These are phyloP conservation scores for Gypsophila paniculata DNA, from an alignment of 179 eudicot genomes.

Conservation along the genomic window DNA sequence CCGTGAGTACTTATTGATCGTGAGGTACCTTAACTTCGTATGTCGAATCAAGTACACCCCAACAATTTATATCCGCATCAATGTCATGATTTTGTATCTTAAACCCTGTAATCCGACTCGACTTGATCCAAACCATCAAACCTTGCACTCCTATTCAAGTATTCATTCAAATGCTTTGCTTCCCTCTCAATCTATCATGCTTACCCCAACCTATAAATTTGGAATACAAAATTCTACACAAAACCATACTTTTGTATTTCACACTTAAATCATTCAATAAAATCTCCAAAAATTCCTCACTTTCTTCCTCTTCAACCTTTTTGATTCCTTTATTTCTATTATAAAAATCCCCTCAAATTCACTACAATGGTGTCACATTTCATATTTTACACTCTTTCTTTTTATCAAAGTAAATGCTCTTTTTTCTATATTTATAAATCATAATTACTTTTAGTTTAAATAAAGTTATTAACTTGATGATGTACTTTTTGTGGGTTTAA, in stretches of 20 bases:
- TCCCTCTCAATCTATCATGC: background rate
- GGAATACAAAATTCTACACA: constrained; percentile 16
- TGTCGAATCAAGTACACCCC: no score
- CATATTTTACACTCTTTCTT: constrained; percentile 5
- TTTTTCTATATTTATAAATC: background rate
- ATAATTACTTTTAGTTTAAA: background rate
- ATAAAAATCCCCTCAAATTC: constrained; percentile 13
- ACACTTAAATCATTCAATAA: constrained; percentile 24
- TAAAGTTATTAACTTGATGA: background rate
- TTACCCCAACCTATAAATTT: constrained; percentile 23
- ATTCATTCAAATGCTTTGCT: no score
- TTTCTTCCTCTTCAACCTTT: constrained; percentile 21
- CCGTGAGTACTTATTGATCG: no score
- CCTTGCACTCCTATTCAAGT: no score
- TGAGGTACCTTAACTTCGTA: no score
- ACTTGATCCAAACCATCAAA: no score
- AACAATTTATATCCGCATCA: no score
- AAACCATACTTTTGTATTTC: constrained; percentile 18
- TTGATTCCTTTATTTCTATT: constrained; percentile 1
- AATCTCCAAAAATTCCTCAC: constrained; percentile 19
- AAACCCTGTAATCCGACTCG: no score
- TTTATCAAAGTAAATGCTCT: constrained; percentile 3
- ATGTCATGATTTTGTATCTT: no score
- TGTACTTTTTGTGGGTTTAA: background rate
- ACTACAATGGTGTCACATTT: constrained; percentile 15